Evolutionary conservation across 2,329 filamentous ascomycete species (phyloP), one percentile per base, ranked within the genome.

Genomic region (Microsporum canis): DNA sequence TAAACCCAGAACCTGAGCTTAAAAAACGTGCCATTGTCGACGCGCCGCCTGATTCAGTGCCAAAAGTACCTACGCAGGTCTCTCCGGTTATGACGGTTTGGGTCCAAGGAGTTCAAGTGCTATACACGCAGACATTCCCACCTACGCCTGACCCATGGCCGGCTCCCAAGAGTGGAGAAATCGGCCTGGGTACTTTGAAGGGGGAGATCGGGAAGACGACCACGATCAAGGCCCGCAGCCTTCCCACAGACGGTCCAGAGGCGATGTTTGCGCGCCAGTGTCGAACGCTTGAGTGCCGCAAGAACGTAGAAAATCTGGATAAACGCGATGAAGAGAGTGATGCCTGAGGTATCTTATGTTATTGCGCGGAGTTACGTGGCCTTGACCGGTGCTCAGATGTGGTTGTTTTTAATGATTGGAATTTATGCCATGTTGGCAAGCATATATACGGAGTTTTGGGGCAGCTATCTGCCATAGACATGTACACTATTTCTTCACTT

Each of bases 171-270:
- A 64, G 59, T 5, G 71, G 69, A 7, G 62, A 65, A 5, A 71
- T 74, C 51, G 72, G 71, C 5, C 60, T 75, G 23, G 70, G 72
- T 8, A 69, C 68, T 23, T 58, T 69, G 58, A 51, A 65, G 38
- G 62, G 63, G n/a, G 43, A 64, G 23, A 36, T 55, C 29, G 51
- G 51, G 8, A 56, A 68, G 59, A 66, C 69, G 17, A 68, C 70
- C 60, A 65, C 70, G 14, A 64, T 72, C 5, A 29, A 49, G 1
- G 57, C 51, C 36, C 36, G 59, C 27, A 59, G 57, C 27, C 3
- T 31, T 4, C 57, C 57, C 17, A 59, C 57, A 6, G 41, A 59
- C n/a, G 31, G n/a, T 3, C 31, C 57, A 4, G 31, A 36, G n/a
- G 14, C 29, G 3, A 17, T 27, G 10, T 38, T 49, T 27, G 38